Evolutionary conservation across 352 stramenopile genomes (phyloP).

Genomic region (Globisporangium iwayamae): DNA sequence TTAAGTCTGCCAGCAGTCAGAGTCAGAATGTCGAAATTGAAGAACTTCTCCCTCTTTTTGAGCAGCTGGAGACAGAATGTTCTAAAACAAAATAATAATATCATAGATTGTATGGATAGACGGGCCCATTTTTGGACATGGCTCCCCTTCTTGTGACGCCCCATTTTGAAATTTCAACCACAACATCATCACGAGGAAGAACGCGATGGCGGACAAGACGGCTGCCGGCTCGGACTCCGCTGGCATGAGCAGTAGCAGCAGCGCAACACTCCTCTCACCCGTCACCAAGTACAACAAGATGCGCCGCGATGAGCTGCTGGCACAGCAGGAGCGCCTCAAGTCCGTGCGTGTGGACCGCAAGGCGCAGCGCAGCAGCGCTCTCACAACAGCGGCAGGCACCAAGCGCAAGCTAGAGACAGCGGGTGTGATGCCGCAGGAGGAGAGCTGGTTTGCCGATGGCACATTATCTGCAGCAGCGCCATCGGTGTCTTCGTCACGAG

Average conservation of each 20-base stretch:
- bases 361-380: conserved; percentile 6
- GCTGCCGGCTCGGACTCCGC: not conserved
- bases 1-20: too few relatives aligned
- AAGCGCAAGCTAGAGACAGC: conserved; percentile 29
- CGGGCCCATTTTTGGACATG: too few relatives aligned
- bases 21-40: too few relatives aligned
- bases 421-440: not conserved
- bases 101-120: too few relatives aligned
- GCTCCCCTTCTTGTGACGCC: not conserved
- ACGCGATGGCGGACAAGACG: not conserved
- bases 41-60: too few relatives aligned
- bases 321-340: conserved; percentile 30
- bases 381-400: not conserved
- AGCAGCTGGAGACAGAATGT: too few relatives aligned
- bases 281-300: conserved; percentile 30
- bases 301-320: conserved; percentile 17
- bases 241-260: not conserved
- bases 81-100: too few relatives aligned
- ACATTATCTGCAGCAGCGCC: not conserved
- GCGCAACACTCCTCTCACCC: conserved; percentile 23
- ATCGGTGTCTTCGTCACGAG: not conserved
- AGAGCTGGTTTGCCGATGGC: conserved; percentile 8
- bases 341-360: conserved; percentile 13
- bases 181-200: not conserved
- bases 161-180: conserved; percentile 8